Base-by-base conservation (phyloP, 1,284 basidiomycete genomes). In the Takashimella koratensis region DNA sequence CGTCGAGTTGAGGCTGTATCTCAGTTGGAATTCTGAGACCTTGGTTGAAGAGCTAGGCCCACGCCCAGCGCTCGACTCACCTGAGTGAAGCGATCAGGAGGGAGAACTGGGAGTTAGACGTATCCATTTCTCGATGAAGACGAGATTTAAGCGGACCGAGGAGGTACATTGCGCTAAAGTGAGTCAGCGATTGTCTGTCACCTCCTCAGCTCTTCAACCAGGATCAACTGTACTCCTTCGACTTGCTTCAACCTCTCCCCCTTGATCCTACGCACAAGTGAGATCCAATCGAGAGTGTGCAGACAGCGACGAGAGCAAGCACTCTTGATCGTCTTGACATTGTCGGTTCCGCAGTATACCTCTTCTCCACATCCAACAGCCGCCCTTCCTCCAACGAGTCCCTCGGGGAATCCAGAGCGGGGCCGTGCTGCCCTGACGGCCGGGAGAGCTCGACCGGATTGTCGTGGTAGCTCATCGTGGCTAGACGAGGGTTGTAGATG, bases 191-290 rank as follows among this genome's bases (percentile, higher is more conserved):
- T 26, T 27, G 36, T 21, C 30, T 45, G 49, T 57, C 53, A 59
- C 53, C 47, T 39, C 25, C 22, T 25, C 16, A 19, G 4, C 22
- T 56, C 19, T 36, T 26, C 26, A 25, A 47, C 20, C 41, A 45
- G 36, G 51, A 46, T 16, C 48, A 22, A 25, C 42, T 24, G 4
- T 12, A n/a, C n/a, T n/a, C n/a, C n/a, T n/a, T n/a, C n/a, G n/a
- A n/a, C n/a, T n/a, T n/a, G n/a, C n/a, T n/a, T n/a, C n/a, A n/a
- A n/a, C n/a, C n/a, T n/a, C n/a, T n/a, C n/a, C n/a, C n/a, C n/a
- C n/a, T n/a, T n/a, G n/a, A n/a, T n/a, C n/a, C n/a, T 30, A 74
- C 83, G 56, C 64, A 87, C 86, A 87, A 89, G 66, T 88, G 86
- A 58, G 83, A 84, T 22, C 86, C 87, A 42, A 88, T 77, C 59